Conservation (phyloP, 257 asterid species). For the Mitragyna speciosa region DNA sequence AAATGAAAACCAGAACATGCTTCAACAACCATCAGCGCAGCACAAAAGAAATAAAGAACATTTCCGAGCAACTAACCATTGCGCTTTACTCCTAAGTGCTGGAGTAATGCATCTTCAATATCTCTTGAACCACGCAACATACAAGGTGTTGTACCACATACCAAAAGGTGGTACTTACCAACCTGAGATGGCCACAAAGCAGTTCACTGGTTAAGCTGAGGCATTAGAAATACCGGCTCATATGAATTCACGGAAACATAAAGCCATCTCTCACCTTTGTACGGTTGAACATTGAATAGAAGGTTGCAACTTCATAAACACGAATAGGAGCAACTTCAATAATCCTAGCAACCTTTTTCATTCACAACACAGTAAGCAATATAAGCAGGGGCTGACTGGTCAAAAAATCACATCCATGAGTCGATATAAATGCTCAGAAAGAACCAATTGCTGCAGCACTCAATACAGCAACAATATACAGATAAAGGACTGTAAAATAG, state of each 20-base stretch:
- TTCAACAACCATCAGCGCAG: slow-evolving; percentile 1
- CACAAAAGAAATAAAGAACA: background rate
- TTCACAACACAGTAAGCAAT: slow-evolving; percentile 12
- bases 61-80: slow-evolving; percentile 57
- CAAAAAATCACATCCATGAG: slow-evolving; percentile 12
- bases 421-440: slow-evolving; percentile 1
- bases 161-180: slow-evolving; percentile 96
- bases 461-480: background rate
- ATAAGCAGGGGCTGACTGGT: background rate
- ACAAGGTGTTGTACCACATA: slow-evolving; percentile 99
- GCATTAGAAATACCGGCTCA: slow-evolving; percentile 5
- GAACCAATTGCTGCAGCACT: background rate
- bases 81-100: slow-evolving; percentile 94
- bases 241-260: slow-evolving; percentile 9
- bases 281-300: slow-evolving; percentile 97
- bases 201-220: slow-evolving; percentile 18
- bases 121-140: slow-evolving; percentile 97
- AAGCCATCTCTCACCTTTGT: slow-evolving; percentile 56
- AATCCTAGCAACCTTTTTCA: slow-evolving; percentile 77
- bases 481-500: background rate
- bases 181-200: slow-evolving; percentile 49
- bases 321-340: slow-evolving; percentile 97
- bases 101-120: slow-evolving; percentile 79
- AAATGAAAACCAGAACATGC: slow-evolving; percentile 26
- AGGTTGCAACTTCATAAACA: slow-evolving; percentile 96